Conservation (phyloP, 2,329 filamentous ascomycete genomes). For the Diaporthe sp. region DNA sequence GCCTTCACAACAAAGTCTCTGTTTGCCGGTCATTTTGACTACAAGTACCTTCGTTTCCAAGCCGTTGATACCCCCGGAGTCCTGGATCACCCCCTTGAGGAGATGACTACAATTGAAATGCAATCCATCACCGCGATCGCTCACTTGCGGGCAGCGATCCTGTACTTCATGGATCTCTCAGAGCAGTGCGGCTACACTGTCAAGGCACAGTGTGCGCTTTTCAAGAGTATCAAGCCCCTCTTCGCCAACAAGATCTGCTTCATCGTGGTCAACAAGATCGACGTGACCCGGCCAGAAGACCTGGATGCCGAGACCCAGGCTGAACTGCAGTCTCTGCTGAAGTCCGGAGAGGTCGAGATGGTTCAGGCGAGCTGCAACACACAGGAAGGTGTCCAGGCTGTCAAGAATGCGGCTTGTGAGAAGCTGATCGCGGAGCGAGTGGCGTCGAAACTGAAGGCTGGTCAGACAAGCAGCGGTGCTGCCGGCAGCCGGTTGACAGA, state of each 20-base stretch:
- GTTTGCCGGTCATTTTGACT: constrained; percentile 98
- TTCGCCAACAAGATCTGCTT: constrained; percentile 99
- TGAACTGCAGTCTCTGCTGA: constrained; percentile 83
- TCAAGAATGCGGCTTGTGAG: constrained; percentile 96
- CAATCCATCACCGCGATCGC: constrained; percentile 98
- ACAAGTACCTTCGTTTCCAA: constrained; percentile 91
- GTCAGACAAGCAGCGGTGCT: constrained; percentile 81
- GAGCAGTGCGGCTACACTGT: constrained; percentile 98
- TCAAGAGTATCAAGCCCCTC: constrained; percentile 95
- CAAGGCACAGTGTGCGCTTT: constrained; percentile 91
- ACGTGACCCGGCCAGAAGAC: constrained; percentile 89
- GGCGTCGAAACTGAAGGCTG: constrained; percentile 95
- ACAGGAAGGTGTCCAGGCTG: constrained; percentile 91
- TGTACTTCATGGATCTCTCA: constrained; percentile 98
- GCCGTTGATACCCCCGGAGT: constrained; percentile 95
- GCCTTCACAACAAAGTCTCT: constrained; percentile 98
- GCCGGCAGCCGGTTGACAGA: constrained; percentile 85
- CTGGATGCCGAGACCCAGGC: constrained; percentile 83
- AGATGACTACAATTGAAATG: constrained; percentile 99
- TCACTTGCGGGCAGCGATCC: constrained; percentile 92
- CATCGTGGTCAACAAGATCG: constrained; percentile 98
- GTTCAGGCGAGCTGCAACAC: constrained; percentile 96
- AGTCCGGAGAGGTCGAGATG: constrained; percentile 91
- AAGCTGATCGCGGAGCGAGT: constrained; percentile 93
- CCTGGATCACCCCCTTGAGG: constrained; percentile 94